Evolutionary conservation across 2,329 filamentous ascomycete species (phyloP).

Genomic region (Neophaeococcomyces aloes): DNA sequence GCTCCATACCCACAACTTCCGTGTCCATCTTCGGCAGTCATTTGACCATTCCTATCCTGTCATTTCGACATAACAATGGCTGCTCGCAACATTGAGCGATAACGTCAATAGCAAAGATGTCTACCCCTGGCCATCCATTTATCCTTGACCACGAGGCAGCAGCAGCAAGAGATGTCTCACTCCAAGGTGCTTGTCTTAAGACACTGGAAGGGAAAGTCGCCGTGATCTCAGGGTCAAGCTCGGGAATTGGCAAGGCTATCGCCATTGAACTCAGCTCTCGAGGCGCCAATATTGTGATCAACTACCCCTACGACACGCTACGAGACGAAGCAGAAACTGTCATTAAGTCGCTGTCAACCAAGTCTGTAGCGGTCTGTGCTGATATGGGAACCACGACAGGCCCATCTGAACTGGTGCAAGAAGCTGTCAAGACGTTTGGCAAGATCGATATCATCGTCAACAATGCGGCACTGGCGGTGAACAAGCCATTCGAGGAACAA

Average conservation of each 20-base stretch:
- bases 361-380: constrained; percentile 32
- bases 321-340: constrained; percentile 13
- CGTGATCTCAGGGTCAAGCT: constrained; percentile 41
- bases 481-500: constrained; percentile 31
- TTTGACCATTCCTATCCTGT: no score
- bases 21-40: no score
- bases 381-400: constrained; percentile 33
- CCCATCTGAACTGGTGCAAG: constrained; percentile 29
- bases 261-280: constrained; percentile 36
- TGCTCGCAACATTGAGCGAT: no score
- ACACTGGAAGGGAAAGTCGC: constrained; percentile 23
- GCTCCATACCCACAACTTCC: no score
- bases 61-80: no score
- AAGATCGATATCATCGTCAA: constrained; percentile 36
- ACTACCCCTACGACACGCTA: constrained; percentile 22
- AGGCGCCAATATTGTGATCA: constrained; percentile 30
- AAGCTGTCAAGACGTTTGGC: constrained; percentile 27
- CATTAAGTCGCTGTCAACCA: constrained; percentile 23
- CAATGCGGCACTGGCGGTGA: constrained; percentile 28
- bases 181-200: not conserved
- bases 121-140: no score
- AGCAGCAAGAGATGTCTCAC: no score
- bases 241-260: constrained; percentile 41
- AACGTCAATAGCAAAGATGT: no score
- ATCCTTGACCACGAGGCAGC: no score